phyloP scores from a whole-genome alignment of 2,329 filamentous ascomycete species.

The Pseudocercospora pini-densiflorae region DNA sequence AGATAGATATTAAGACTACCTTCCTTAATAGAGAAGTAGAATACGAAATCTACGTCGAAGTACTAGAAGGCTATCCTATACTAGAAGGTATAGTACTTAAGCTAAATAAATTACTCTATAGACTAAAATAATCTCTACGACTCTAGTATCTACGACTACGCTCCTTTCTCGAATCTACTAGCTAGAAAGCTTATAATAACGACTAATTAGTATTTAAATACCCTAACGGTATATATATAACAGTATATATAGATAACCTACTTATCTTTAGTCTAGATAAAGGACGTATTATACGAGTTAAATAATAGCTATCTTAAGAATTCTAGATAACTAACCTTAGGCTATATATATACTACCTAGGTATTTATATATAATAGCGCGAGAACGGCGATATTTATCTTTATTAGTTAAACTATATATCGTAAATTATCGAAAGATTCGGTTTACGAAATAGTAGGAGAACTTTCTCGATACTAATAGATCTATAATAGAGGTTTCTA shows the following conservation, averaged over 20 bases:
- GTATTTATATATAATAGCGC: slow-evolving; percentile 6
- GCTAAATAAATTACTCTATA: slow-evolving; percentile 12
- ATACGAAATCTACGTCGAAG: slow-evolving; percentile 18
- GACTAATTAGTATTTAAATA: slow-evolving; percentile 17
- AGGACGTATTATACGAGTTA: no score
- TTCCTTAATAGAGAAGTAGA: slow-evolving; percentile 19
- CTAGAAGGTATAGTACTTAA: slow-evolving; percentile 3
- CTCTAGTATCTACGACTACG: slow-evolving; percentile 13
- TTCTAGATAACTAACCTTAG: slow-evolving; percentile 23
- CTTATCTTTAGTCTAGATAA: slow-evolving; percentile 15
- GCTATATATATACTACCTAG: slow-evolving; percentile 13
- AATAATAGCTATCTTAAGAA: background rate
- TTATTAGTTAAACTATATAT: slow-evolving; percentile 16
- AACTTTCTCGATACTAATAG: slow-evolving; percentile 3
- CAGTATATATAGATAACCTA: slow-evolving; percentile 23
- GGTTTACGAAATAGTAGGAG: background rate
- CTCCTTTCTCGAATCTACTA: background rate
- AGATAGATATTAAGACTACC: slow-evolving; percentile 14
- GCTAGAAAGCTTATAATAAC: background rate
- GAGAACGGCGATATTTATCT: slow-evolving; percentile 9
- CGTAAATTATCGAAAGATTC: slow-evolving; percentile 1
- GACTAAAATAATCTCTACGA: slow-evolving; percentile 14
- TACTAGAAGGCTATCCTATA: slow-evolving; percentile 17
- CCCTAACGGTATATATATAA: slow-evolving; percentile 8
- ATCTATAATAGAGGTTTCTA: background rate